These are phyloP conservation scores for Exidia glandulosa DNA, from an alignment of 768 basidiomycete genomes.

Conservation along the genomic window DNA sequence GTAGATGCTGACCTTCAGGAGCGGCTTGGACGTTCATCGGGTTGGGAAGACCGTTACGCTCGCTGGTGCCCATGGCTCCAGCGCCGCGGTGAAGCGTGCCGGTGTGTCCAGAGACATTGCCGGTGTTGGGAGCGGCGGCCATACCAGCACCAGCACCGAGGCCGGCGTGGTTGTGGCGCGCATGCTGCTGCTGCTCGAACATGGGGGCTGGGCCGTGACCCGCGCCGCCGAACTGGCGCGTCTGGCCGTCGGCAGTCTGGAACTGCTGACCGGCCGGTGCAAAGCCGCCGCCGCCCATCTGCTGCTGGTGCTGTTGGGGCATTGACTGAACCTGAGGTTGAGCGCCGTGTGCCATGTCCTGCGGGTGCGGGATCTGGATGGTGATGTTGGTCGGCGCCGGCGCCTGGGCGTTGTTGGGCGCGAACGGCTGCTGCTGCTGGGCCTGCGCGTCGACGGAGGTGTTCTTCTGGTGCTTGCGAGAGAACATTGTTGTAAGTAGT, in stretches of 20 bases:
- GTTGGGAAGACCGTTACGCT: neutral
- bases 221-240: neutral
- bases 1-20: constrained; percentile 20
- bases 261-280: neutral
- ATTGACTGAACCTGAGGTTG: neutral
- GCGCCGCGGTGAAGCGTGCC: neutral
- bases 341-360: neutral
- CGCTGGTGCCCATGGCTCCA: neutral
- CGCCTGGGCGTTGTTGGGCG: neutral
- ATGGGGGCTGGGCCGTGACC: neutral
- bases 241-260: neutral
- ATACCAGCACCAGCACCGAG: neutral
- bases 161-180: neutral
- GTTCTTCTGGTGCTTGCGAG: neutral
- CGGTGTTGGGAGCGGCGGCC: neutral
- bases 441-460: neutral
- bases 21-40: constrained; percentile 27
- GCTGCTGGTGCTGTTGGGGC: neutral
- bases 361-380: neutral
- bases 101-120: neutral
- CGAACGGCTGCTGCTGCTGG: neutral
- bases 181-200: neutral
- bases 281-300: neutral
- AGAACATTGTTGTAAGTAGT: neutral
- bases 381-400: neutral